phyloP scores from a whole-genome alignment of 225 moss, liverwort and hornwort genomes.

The Asterella californica region DNA sequence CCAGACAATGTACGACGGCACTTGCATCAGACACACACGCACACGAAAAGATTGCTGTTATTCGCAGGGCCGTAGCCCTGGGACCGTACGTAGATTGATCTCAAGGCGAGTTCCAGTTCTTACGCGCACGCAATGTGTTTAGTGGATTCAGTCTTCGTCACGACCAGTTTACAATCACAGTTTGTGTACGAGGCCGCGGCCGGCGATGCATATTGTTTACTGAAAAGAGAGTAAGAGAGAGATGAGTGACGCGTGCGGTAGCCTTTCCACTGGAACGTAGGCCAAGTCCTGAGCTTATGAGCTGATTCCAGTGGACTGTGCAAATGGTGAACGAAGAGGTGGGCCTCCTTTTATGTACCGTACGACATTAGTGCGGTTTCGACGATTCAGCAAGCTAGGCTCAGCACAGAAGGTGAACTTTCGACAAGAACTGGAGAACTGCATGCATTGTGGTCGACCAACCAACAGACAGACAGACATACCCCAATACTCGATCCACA shows the following conservation, averaged over 20 bases:
- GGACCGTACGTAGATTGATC: background rate
- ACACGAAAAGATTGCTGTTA: background rate
- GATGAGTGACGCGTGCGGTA: background rate
- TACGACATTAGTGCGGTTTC: background rate
- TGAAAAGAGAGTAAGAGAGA: background rate
- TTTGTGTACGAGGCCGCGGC: background rate
- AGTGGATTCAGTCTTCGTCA: background rate
- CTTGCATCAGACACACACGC: constrained; percentile 4
- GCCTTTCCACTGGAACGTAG: background rate
- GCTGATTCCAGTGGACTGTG: background rate
- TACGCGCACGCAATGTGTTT: background rate
- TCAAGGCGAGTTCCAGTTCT: background rate
- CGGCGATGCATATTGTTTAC: background rate
- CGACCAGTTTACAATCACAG: background rate
- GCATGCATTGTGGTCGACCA: constrained; percentile 3
- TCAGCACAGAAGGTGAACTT: background rate
- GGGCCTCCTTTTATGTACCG: background rate
- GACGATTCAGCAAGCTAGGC: background rate
- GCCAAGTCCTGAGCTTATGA: background rate
- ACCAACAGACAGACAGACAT: constrained; percentile 5
- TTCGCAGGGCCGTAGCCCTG: background rate
- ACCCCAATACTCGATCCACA: background rate
- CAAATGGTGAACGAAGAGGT: background rate
- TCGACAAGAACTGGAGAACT: background rate
- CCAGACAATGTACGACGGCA: background rate